These are phyloP conservation scores for Helotiales sp. DNA, from an alignment of 2,329 filamentous ascomycete species.

Conservation along the genomic window DNA sequence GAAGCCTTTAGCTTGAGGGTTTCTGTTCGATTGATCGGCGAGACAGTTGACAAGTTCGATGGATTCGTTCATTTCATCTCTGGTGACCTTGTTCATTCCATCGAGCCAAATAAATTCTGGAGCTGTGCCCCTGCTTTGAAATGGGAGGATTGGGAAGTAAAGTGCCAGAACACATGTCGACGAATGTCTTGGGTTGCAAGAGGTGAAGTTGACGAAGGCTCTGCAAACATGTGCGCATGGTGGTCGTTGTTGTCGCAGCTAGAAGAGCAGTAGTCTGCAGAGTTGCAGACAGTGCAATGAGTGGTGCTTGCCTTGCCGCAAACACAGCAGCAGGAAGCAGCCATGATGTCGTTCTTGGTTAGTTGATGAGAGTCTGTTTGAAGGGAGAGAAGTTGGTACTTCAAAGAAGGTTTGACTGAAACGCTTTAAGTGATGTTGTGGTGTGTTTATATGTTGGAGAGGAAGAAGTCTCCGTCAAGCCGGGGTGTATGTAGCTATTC, in stretches of 20 bases:
- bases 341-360: not conserved
- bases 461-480: no score
- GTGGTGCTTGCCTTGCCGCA: not conserved
- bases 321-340: not conserved
- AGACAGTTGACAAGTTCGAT: not conserved
- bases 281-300: not conserved
- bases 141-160: not conserved
- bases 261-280: constrained; percentile 8
- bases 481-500: no score
- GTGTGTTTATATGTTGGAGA: no score
- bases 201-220: not conserved
- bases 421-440: no score
- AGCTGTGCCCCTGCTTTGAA: not conserved
- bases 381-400: not conserved
- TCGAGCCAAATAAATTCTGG: constrained; percentile 10
- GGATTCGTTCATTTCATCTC: not conserved
- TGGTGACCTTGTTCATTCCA: not conserved
- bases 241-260: not conserved
- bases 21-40: not conserved
- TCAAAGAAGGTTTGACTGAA: not conserved
- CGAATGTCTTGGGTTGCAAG: not conserved
- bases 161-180: not conserved
- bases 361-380: not conserved
- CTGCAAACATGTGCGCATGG: not conserved
- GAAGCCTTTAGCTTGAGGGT: not conserved